These are phyloP conservation scores for Ambrosiella cleistominuta DNA, from an alignment of 2,329 filamentous ascomycete genomes.

Conservation along the genomic window DNA sequence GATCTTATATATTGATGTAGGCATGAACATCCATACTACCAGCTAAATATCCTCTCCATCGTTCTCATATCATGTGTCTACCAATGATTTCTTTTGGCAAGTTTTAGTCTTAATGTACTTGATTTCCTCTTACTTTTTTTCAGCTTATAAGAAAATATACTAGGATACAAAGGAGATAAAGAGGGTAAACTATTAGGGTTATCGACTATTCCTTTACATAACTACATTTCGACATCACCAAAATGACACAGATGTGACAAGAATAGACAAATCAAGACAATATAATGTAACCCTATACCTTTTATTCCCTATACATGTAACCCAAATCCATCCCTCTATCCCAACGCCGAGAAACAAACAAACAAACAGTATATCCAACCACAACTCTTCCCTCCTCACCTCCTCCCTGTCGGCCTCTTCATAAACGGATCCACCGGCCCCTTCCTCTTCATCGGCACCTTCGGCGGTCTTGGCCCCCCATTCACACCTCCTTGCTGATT, in stretches of 20 bases:
- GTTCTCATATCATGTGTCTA: not conserved
- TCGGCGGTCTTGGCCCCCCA: not conserved
- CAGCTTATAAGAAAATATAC: not conserved
- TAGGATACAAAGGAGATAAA: not conserved
- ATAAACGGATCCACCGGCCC: conserved; percentile 29
- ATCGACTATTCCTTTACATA: not conserved
- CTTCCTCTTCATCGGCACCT: conserved; percentile 21
- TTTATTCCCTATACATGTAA: not conserved
- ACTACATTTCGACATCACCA: not conserved
- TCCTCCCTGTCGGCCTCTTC: conserved; percentile 18
- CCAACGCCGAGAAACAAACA: not conserved
- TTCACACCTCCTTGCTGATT: not conserved
- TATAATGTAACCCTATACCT: not conserved
- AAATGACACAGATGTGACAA: not conserved
- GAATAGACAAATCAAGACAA: not conserved
- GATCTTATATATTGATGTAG: too few relatives aligned
- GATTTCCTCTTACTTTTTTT: not conserved
- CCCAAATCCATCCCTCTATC: not conserved
- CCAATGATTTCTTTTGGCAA: not conserved
- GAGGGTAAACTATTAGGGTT: not conserved
- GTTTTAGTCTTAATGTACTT: not conserved
- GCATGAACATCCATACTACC: too few relatives aligned
- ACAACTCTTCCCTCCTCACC: not conserved
- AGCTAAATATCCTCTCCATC: too few relatives aligned
- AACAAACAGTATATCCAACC: not conserved